Conservation (phyloP, 176 grass and related monocot genomes). For the Lolium perenne region DNA sequence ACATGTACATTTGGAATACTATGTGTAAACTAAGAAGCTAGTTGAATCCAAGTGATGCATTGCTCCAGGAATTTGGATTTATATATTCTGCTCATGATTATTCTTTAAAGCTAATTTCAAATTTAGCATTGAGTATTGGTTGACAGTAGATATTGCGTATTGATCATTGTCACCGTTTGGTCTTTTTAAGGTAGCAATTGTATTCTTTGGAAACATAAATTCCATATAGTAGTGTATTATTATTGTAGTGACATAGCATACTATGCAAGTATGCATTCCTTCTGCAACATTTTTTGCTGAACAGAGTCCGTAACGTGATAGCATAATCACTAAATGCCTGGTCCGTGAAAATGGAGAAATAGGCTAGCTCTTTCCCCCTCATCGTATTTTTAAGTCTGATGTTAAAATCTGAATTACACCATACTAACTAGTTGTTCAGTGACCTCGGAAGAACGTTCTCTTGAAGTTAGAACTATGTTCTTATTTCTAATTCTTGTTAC, state of each 20-base stretch:
- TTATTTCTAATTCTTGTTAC: not conserved
- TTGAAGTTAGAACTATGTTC: not conserved
- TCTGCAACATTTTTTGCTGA: not conserved
- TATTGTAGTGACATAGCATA: not conserved
- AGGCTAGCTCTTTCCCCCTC: not conserved
- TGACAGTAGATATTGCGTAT: too few relatives aligned
- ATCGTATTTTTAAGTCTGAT: not conserved
- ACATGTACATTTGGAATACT: too few relatives aligned
- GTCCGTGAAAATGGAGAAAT: not conserved
- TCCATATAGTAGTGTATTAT: not conserved
- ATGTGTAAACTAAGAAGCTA: too few relatives aligned
- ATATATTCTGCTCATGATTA: not conserved
- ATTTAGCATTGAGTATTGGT: not conserved
- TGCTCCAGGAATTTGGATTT: not conserved
- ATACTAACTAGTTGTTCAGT: not conserved
- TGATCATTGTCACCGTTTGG: not conserved
- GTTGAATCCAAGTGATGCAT: not conserved
- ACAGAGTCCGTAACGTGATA: not conserved
- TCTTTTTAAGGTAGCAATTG: not conserved
- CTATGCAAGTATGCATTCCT: not conserved
- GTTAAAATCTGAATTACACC: not conserved
- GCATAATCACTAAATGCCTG: not conserved
- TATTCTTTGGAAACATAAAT: not conserved
- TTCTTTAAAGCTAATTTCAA: not conserved
- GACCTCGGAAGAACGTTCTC: not conserved